Percentiles rank a stretch among this genome's conserved stretches.
Conservation (phyloP, 2,329 filamentous ascomycete species). For the Nemania serpens region DNA sequence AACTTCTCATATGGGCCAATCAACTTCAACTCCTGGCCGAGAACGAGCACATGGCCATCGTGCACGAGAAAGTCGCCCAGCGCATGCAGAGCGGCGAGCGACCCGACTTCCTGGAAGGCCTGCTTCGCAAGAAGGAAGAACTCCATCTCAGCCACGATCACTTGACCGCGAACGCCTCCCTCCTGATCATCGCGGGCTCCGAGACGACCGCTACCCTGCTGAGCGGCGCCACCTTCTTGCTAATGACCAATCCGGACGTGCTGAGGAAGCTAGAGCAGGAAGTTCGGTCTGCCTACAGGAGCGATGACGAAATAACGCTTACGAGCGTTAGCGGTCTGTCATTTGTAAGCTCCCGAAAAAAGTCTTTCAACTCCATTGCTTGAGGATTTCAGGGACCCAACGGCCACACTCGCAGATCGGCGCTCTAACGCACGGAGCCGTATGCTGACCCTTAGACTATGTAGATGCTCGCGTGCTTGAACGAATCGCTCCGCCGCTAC, state of each 20-base stretch:
- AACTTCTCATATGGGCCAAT: constrained; percentile 12
- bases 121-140: constrained; percentile 39
- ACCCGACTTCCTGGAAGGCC: constrained; percentile 41
- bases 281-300: constrained; percentile 45
- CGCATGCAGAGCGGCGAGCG: constrained; percentile 36
- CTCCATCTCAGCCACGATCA: constrained; percentile 20
- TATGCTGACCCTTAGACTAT: neutral
- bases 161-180: constrained; percentile 29
- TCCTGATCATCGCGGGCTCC: constrained; percentile 51
- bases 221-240: constrained; percentile 44
- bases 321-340: constrained; percentile 39
- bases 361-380: neutral
- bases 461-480: constrained; percentile 46
- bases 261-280: constrained; percentile 45
- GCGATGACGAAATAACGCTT: constrained; percentile 46
- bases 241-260: constrained; percentile 44
- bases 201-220: constrained; percentile 56
- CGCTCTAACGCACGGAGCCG: neutral
- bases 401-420: no score
- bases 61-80: constrained; percentile 33
- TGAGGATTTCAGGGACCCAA: neutral
- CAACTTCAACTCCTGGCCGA: constrained; percentile 8
- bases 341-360: constrained; percentile 39
- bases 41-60: constrained; percentile 27
- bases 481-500: constrained; percentile 50